Evolutionary conservation across 139 green algal species (phyloP).

Genomic region (Closterium sp.): DNA sequence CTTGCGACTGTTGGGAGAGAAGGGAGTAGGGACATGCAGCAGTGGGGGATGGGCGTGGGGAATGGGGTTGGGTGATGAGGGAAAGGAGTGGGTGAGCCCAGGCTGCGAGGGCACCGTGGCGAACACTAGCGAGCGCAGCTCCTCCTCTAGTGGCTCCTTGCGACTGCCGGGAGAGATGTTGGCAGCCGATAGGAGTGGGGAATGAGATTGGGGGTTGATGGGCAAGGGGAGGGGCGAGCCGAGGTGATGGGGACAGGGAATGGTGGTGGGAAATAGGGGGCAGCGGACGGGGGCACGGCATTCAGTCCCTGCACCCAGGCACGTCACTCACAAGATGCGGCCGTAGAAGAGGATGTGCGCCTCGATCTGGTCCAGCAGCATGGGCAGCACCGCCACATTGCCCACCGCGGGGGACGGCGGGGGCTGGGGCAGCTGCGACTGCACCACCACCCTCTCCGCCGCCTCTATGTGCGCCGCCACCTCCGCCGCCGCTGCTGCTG

Average conservation of each 20-base stretch:
- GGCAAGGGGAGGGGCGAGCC: too few species aligned
- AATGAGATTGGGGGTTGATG: too few species aligned
- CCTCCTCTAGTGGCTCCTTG: conserved; percentile 3
- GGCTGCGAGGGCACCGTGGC: not conserved
- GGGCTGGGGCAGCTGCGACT: not conserved
- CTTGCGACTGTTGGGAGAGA: conserved; percentile 12
- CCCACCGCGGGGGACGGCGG: not conserved
- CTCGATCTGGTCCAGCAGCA: conserved; percentile 13
- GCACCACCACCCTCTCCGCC: not conserved
- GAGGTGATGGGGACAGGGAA: too few species aligned
- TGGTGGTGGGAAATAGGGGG: too few species aligned
- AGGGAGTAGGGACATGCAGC: too few species aligned
- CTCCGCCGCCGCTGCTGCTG: not conserved
- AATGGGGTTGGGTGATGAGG: too few species aligned
- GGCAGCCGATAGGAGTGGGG: too few species aligned
- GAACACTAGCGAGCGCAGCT: not conserved
- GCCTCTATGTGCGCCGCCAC: not conserved
- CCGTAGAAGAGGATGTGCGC: conserved; percentile 12
- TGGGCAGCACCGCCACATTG: not conserved
- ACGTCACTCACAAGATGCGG: conserved; percentile 3
- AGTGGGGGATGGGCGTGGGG: too few species aligned
- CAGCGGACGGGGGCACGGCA: not conserved
- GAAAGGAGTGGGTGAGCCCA: too few species aligned
- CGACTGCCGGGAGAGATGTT: too few species aligned
- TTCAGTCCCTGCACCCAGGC: not conserved